Percentiles rank a stretch among this genome's conserved stretches.
Conservation (phyloP, 2,329 filamentous ascomycete genomes). For the Colletotrichum orbiculare region DNA sequence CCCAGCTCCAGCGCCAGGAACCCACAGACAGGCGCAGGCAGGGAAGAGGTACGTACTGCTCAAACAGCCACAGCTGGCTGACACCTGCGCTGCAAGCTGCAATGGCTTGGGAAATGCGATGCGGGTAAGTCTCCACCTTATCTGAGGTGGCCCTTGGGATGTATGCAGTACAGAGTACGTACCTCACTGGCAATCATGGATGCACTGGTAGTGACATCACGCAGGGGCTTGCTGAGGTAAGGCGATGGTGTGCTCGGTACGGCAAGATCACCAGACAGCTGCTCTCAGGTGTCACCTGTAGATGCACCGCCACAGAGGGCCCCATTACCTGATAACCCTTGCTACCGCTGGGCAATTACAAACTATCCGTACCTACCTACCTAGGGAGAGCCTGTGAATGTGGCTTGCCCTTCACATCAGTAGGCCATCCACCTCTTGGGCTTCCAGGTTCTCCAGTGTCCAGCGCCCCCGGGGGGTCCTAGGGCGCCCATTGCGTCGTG, state of each 20-base stretch:
- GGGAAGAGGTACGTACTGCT: constrained; percentile 1
- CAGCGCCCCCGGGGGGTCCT: constrained; percentile 9
- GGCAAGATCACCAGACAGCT: constrained; percentile 26
- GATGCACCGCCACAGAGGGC: constrained; percentile 21
- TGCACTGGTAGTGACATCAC: constrained; percentile 36
- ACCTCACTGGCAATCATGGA: constrained; percentile 2
- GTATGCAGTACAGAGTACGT: neutral
- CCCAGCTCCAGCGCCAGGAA: constrained; percentile 28
- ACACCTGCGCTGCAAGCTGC: neutral
- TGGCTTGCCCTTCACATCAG: too few species aligned
- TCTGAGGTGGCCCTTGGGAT: constrained; percentile 15
- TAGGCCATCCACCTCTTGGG: neutral
- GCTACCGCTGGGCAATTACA: too few species aligned
- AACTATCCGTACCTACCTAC: too few species aligned
- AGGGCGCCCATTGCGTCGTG: constrained; percentile 33
- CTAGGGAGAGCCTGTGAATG: too few species aligned
- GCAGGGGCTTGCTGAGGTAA: constrained; percentile 9
- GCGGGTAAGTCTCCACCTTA: neutral
- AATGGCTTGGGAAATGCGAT: neutral
- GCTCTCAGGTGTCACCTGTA: constrained; percentile 21
- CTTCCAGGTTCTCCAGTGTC: constrained; percentile 12
- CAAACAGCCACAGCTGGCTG: constrained; percentile 5
- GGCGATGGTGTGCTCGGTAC: neutral
- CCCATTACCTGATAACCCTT: too few species aligned
- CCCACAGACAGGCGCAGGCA: constrained; percentile 6